phyloP scores from a whole-genome alignment of 108 stramenopile species.

The Cyclostephanos invisitatus region DNA sequence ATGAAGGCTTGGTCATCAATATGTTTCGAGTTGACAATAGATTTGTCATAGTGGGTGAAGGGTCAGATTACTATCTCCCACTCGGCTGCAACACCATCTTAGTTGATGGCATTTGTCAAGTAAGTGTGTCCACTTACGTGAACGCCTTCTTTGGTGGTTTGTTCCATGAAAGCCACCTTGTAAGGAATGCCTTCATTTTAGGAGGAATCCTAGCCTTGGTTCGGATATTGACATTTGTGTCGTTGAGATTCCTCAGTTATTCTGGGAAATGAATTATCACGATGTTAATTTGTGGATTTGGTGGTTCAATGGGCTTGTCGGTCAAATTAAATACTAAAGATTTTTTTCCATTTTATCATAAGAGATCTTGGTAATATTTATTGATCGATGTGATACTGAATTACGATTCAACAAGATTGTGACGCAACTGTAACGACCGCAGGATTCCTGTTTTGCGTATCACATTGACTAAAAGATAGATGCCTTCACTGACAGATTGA shows the following conservation, averaged over 20 bases:
- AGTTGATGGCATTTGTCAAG: conserved; percentile 40
- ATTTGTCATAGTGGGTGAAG: conserved; percentile 43
- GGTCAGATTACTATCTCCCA: conserved; percentile 55
- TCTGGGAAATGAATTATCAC: conserved; percentile 27
- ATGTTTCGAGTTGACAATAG: conserved; percentile 52
- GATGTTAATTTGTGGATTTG: background rate
- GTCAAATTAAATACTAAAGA: too few species aligned
- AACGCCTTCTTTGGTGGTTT: conserved; percentile 66
- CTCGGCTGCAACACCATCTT: conserved; percentile 27
- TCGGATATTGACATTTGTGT: conserved; percentile 57
- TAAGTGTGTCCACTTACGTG: conserved; percentile 50
- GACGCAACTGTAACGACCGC: too few species aligned
- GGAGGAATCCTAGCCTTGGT: conserved; percentile 52
- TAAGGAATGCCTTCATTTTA: conserved; percentile 52
- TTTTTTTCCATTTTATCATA: too few species aligned
- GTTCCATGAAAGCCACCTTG: conserved; percentile 44
- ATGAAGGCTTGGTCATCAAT: conserved; percentile 67
- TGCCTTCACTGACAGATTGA: too few species aligned
- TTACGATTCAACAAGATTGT: too few species aligned
- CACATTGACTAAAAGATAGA: too few species aligned
- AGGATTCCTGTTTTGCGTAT: too few species aligned
- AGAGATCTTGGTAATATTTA: too few species aligned
- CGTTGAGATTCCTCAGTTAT: conserved; percentile 54
- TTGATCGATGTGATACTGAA: too few species aligned
- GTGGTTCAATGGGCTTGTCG: background rate